Evolutionary conservation across 2,329 filamentous ascomycete genomes (phyloP), one percentile per base, ranked within the genome.

Genomic region (Colletotrichum coccodes): DNA sequence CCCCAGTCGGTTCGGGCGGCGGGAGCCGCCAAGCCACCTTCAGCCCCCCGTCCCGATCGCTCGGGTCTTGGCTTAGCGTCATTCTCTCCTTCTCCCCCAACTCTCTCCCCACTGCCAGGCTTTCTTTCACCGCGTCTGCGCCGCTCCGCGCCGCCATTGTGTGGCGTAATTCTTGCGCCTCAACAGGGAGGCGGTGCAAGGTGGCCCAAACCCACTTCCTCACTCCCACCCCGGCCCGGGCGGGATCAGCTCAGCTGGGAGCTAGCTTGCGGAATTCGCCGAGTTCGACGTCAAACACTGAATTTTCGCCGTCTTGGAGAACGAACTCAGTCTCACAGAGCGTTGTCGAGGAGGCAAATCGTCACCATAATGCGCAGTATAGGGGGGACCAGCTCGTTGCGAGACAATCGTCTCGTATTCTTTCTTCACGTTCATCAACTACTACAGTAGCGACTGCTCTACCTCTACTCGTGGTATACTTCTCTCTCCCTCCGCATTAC

Each of bases 361-460:
- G 6, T 47, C 40, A 47, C 21, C 4, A n/a, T 26, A 3, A 7
- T 6, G 8, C 3, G 12, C 23, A 0, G 5, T 36, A 7, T 3
- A 3, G 2, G n/a, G 18, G 30, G 14, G n/a, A 21, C 6, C 1
- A 3, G 26, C 0, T n/a, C 5, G 28, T 38, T 46, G 40, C 40
- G 61, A 64, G 61, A 53, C 53, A 47, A 40, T 46, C 21, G 38
- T 65, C 61, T 66, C 61, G 49, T 52, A 50, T 66, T 68, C 11
- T 52, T 60, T 63, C 60, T 68, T 59, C 47, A 32, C 46, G 18
- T 28, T 64, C 66, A 69, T 69, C 66, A 66, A 69, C 66, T 69
- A 66, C 66, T 60, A 57, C 68, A 69, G 68, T 72, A 72, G 70
- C 70, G 70, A 72, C 64, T 72, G 70, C 60, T 69, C 57, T 72